Evolutionary conservation across 208 protist species (phyloP).

Genomic region (Tritrichomonas foetus): DNA sequence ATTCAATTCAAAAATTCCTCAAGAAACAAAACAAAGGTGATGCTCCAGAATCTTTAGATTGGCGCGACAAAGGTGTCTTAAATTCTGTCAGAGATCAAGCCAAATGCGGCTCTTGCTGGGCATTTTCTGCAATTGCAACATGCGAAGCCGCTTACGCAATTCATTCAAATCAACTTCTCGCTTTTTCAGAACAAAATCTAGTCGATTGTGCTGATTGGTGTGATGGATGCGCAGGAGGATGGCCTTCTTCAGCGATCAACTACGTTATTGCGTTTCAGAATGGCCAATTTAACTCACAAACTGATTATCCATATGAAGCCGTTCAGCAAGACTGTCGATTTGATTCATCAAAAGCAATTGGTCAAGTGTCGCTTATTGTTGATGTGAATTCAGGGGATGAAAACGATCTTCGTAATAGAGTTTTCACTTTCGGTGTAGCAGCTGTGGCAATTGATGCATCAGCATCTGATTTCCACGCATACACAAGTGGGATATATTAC

Average conservation of each 20-base stretch:
- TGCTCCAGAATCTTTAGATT: background rate
- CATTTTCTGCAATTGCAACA: background rate
- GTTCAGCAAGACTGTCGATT: background rate
- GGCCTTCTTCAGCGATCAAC: background rate
- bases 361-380: background rate
- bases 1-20: too few species aligned
- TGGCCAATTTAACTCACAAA: background rate
- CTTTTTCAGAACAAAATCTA: constrained; percentile 11
- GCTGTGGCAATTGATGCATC: background rate
- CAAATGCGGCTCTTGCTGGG: constrained; percentile 29
- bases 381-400: background rate
- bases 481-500: background rate
- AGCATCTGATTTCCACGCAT: background rate
- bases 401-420: background rate
- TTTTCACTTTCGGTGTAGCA: background rate
- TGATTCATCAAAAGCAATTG: background rate
- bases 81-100: background rate
- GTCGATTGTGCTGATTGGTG: background rate
- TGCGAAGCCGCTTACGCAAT: background rate
- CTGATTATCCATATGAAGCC: background rate
- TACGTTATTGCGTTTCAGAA: background rate
- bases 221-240: background rate
- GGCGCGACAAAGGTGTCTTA: background rate
- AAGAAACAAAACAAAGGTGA: too few species aligned
- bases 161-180: background rate